phyloP scores from a whole-genome alignment of 768 basidiomycete genomes.

The Russula griseocarnosa region DNA sequence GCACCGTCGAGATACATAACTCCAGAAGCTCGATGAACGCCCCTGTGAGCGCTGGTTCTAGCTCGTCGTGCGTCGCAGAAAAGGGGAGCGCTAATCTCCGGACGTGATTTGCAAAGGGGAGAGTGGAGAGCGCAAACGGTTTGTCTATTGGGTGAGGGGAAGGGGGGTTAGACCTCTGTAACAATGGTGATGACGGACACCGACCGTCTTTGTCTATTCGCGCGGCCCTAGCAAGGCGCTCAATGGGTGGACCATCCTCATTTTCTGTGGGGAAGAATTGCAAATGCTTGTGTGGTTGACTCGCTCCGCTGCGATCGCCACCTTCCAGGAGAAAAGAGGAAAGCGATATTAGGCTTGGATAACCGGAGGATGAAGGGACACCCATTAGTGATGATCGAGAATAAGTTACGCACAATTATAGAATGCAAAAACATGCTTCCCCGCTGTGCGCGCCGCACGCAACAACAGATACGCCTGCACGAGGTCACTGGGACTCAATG shows the following conservation, averaged over 20 bases:
- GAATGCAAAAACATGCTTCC: constrained; percentile 69
- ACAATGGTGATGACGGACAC: constrained; percentile 23
- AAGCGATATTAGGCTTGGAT: background rate
- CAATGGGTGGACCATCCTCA: constrained; percentile 69
- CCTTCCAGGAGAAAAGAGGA: constrained; percentile 41
- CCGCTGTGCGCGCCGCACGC: constrained; percentile 57
- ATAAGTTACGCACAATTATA: constrained; percentile 68
- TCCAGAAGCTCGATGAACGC: constrained; percentile 75
- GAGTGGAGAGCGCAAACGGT: constrained; percentile 60
- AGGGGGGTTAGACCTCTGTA: background rate
- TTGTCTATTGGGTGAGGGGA: constrained; percentile 44
- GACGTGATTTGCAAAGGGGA: constrained; percentile 82
- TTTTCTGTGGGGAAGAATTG: constrained; percentile 70
- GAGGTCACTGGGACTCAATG: constrained; percentile 74
- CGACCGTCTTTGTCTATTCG: constrained; percentile 57
- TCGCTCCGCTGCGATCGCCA: constrained; percentile 77
- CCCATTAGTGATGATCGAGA: too few species aligned
- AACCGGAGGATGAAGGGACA: too few species aligned
- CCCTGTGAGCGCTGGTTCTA: constrained; percentile 50
- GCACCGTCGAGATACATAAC: constrained; percentile 66
- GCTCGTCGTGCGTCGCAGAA: constrained; percentile 37
- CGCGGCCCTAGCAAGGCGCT: constrained; percentile 56
- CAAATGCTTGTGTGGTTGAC: constrained; percentile 88
- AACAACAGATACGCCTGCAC: constrained; percentile 73
- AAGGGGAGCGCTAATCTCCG: constrained; percentile 45